Conservation (phyloP, 192 early-diverging fungal genomes). For the Backusella tarrabulga region DNA sequence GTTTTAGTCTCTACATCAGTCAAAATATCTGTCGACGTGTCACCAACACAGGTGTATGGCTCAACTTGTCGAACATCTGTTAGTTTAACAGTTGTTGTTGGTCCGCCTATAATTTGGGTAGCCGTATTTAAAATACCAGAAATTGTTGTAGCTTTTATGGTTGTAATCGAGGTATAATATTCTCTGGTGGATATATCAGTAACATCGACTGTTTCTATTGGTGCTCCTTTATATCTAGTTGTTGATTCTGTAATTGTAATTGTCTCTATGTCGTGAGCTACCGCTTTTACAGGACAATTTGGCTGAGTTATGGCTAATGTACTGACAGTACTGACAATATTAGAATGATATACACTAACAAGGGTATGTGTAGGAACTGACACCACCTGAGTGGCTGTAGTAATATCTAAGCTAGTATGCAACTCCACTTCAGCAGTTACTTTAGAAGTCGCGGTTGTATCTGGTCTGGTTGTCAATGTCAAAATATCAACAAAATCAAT, state of each 20-base stretch:
- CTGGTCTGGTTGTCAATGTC: not conserved
- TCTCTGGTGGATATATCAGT: not conserved
- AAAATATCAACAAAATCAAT: not conserved
- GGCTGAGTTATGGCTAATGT: not conserved
- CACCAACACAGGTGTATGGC: not conserved
- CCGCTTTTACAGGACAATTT: not conserved
- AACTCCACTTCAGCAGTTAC: not conserved
- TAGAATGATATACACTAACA: not conserved
- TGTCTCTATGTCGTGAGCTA: not conserved
- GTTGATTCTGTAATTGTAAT: not conserved
- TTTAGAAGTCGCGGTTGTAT: not conserved
- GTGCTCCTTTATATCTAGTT: not conserved
- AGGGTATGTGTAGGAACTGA: not conserved
- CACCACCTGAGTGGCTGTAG: not conserved
- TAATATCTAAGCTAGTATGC: not conserved
- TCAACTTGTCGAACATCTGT: not conserved
- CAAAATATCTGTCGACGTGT: not conserved
- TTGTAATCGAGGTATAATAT: not conserved
- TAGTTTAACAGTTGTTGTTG: not conserved
- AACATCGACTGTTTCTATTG: not conserved
- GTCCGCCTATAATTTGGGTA: not conserved
- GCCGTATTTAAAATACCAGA: not conserved
- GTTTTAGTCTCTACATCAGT: not conserved
- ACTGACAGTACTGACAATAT: not conserved
- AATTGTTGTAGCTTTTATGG: not conserved